Evolutionary conservation across 2,329 filamentous ascomycete genomes (phyloP).

Genomic region (Diaporthe citrichinensis): DNA sequence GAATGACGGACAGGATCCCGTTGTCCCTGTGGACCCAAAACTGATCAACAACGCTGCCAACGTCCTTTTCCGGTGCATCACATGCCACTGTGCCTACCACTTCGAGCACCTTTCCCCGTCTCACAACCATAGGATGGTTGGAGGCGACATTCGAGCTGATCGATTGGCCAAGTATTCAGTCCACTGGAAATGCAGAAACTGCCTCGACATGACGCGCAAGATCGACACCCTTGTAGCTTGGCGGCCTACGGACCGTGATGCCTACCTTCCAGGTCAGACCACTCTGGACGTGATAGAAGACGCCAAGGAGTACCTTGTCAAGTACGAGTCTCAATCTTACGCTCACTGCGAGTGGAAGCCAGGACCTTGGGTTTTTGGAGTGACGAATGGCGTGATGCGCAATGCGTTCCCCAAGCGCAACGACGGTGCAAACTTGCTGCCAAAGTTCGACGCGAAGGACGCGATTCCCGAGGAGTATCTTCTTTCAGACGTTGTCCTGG

Average conservation of each 20-base stretch:
- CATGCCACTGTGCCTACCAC: constrained; percentile 86
- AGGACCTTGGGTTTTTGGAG: constrained; percentile 89
- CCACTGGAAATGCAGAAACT: constrained; percentile 87
- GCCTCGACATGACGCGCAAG: constrained; percentile 74
- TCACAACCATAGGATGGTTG: constrained; percentile 52
- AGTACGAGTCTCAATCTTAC: constrained; percentile 87
- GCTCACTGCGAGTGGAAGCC: constrained; percentile 88
- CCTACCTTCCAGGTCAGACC: constrained; percentile 66
- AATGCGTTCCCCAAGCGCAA: constrained; percentile 82
- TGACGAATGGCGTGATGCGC: constrained; percentile 74
- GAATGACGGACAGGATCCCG: constrained; percentile 84
- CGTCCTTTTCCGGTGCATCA: constrained; percentile 85
- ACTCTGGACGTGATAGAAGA: constrained; percentile 76
- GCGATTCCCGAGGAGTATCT: constrained; percentile 91
- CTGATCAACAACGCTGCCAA: constrained; percentile 82
- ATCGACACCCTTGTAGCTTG: constrained; percentile 88
- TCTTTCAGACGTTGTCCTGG: constrained; percentile 89
- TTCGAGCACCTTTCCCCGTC: constrained; percentile 81
- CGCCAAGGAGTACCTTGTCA: constrained; percentile 92
- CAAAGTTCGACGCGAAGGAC: constrained; percentile 79
- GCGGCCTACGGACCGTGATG: constrained; percentile 76
- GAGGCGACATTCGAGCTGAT: constrained; percentile 67
- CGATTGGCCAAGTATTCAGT: constrained; percentile 80
- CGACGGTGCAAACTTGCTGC: constrained; percentile 68
- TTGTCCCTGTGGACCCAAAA: constrained; percentile 71